These are phyloP conservation scores for Monilinia fructigena DNA, from an alignment of 2,329 filamentous ascomycete species.

Conservation along the genomic window DNA sequence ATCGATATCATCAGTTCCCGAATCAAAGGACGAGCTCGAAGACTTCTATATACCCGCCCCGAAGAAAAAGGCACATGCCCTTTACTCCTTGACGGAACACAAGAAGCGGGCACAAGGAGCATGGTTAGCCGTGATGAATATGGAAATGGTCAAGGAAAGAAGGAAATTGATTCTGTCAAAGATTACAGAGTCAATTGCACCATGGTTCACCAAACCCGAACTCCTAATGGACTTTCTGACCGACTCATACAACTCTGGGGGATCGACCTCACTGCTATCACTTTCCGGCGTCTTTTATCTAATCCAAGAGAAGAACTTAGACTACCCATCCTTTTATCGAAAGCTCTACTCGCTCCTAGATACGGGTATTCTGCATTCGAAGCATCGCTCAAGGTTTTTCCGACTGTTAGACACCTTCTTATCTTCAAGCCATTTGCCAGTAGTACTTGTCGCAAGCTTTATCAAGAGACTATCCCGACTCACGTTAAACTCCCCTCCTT, in stretches of 20 bases:
- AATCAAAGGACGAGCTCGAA: constrained; percentile 62
- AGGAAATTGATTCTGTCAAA: constrained; percentile 75
- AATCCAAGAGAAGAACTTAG: constrained; percentile 88
- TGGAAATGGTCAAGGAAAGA: constrained; percentile 66
- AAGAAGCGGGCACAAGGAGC: constrained; percentile 81
- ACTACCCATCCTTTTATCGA: constrained; percentile 90
- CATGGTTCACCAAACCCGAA: constrained; percentile 87
- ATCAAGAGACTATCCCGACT: constrained; percentile 88
- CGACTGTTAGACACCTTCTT: constrained; percentile 89
- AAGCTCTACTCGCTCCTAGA: constrained; percentile 95
- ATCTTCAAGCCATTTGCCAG: constrained; percentile 86
- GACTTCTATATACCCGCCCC: constrained; percentile 66
- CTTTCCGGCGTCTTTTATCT: constrained; percentile 93
- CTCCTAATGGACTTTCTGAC: constrained; percentile 94
- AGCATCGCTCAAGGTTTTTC: constrained; percentile 91
- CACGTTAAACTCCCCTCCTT: constrained; percentile 82
- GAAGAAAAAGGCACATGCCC: constrained; percentile 63
- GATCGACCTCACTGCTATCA: constrained; percentile 81
- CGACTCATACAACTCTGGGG: constrained; percentile 86
- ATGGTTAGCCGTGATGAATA: constrained; percentile 76
- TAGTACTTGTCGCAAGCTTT: constrained; percentile 88
- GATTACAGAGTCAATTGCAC: constrained; percentile 75
- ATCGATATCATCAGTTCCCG: constrained; percentile 68
- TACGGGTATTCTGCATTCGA: constrained; percentile 82
- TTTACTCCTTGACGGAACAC: constrained; percentile 66